These are phyloP conservation scores for Penicillium desertorum DNA, from an alignment of 495 filamentous ascomycete species.

Conservation along the genomic window DNA sequence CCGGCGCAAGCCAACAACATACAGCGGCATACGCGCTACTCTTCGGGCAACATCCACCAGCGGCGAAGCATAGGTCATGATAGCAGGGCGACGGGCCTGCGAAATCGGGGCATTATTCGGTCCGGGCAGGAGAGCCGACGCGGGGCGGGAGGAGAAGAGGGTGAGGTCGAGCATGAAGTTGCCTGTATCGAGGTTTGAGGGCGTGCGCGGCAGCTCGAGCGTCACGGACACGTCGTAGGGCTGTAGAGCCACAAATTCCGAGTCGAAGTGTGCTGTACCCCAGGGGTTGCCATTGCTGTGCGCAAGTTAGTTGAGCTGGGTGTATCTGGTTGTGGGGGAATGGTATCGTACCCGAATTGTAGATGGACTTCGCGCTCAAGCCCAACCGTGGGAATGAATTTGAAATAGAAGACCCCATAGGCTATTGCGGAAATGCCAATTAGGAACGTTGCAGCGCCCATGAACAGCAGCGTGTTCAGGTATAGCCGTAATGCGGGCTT, in stretches of 20 bases:
- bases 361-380: conserved; percentile 69
- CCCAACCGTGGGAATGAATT: conserved; percentile 72
- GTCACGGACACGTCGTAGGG: conserved; percentile 68
- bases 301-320: conserved; percentile 4
- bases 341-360: conserved; percentile 65
- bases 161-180: conserved; percentile 95
- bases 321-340: not conserved
- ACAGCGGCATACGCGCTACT: conserved; percentile 56
- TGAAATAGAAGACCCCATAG: conserved; percentile 78
- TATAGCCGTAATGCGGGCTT: conserved; percentile 69
- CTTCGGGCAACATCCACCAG: conserved; percentile 54
- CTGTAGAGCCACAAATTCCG: conserved; percentile 45
- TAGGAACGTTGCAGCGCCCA: conserved; percentile 56
- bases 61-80: conserved; percentile 64
- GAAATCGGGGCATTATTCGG: conserved; percentile 34
- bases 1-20: conserved; percentile 55
- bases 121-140: conserved; percentile 26
- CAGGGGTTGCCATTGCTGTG: conserved; percentile 43
- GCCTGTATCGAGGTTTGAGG: conserved; percentile 56
- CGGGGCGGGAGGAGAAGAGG: conserved; percentile 50
- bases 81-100: conserved; percentile 59
- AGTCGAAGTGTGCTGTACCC: conserved; percentile 42
- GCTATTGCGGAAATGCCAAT: conserved; percentile 61
- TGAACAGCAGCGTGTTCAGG: conserved; percentile 65
- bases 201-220: conserved; percentile 67